Base-by-base conservation (phyloP, 805 yeast species). In the Novakomyces olei region DNA sequence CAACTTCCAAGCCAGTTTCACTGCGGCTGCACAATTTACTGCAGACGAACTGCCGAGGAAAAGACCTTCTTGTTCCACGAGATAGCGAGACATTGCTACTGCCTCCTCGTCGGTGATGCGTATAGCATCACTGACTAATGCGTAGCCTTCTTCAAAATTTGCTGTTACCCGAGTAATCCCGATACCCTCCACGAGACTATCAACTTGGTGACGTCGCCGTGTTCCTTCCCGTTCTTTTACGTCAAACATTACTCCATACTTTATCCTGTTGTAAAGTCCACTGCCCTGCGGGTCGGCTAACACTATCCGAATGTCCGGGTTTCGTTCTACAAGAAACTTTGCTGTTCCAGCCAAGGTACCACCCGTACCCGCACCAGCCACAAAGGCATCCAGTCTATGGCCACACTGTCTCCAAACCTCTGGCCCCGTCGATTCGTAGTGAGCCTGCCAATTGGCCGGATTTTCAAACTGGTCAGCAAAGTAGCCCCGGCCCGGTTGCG, bases 391-490 rank as follows among this genome's bases (percentile, higher is more conserved):
- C 34, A 79, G 60, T 37, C 70, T 65, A 23, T 83, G 78, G 17
- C 62, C 54, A 10, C 85, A 66, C 48, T 88, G 96, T 15, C 51
- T 39, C 59, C 65, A 75, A n/a, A 85, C 78, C 46, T 85, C 98
- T 1, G 96, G 95, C 0, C 92, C 96, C 0, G 98, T 85, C 1
- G 81, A 65, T 10, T 50, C 50, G 51, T 69, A 81, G 50, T 85
- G 98, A 2, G 72, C 63, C 38, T 63, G 58, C 95, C 96, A 85
- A 48, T 85, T 85, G 38, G 69, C 69, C 39, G 76, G 91, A 48
- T 79, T 88, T 47, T 88, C 98, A 53, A 88, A 85, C 49, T 85
- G 98, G 51, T 85, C 83, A 1, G 94, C 95, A 56, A 85, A 88
- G 0, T 85, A 59, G 9, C 92, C 96, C 19, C 53, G 57, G 5